Percentiles rank a stretch among this genome's conserved stretches.
Conservation (phyloP, 805 yeast species). For the Pichia cephalocereana region DNA sequence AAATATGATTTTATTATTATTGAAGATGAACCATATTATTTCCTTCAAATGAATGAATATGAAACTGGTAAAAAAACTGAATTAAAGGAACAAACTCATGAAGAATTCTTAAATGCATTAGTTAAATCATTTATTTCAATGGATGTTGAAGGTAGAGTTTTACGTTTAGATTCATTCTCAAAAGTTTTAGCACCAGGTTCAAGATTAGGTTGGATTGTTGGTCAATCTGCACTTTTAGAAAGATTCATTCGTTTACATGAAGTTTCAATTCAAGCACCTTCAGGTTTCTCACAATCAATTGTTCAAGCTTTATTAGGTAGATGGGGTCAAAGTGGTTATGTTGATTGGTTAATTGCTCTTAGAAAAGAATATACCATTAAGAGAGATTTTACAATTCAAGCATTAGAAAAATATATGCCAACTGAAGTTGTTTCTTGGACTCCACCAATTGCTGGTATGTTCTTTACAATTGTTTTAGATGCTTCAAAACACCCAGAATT, state of each 20-base stretch:
- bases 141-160: slow-evolving; percentile 83
- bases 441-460: slow-evolving; percentile 83
- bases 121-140: slow-evolving; percentile 67
- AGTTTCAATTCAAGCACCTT: slow-evolving; percentile 68
- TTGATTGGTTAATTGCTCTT: slow-evolving; percentile 81
- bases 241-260: slow-evolving; percentile 67
- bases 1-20: slow-evolving; percentile 79
- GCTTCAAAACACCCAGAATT: slow-evolving; percentile 76
- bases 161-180: slow-evolving; percentile 84
- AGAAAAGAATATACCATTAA: slow-evolving; percentile 78
- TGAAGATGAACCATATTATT: slow-evolving; percentile 98
- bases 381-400: slow-evolving; percentile 79
- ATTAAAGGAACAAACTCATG: slow-evolving; percentile 35
- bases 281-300: slow-evolving; percentile 71
- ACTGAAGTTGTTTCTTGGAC: slow-evolving; percentile 30
- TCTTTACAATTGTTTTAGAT: slow-evolving; percentile 65
- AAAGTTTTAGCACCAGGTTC: slow-evolving; percentile 89
- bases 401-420: slow-evolving; percentile 55
- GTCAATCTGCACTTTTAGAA: slow-evolving; percentile 54
- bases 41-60: slow-evolving; percentile 85
- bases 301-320: slow-evolving; percentile 62
- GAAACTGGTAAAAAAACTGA: slow-evolving; percentile 30
- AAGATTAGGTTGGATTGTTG: slow-evolving; percentile 85
- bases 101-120: slow-evolving; percentile 56
- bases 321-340: slow-evolving; percentile 87